These are phyloP conservation scores for Panus rudis DNA, from an alignment of 768 basidiomycete genomes.

Conservation along the genomic window DNA sequence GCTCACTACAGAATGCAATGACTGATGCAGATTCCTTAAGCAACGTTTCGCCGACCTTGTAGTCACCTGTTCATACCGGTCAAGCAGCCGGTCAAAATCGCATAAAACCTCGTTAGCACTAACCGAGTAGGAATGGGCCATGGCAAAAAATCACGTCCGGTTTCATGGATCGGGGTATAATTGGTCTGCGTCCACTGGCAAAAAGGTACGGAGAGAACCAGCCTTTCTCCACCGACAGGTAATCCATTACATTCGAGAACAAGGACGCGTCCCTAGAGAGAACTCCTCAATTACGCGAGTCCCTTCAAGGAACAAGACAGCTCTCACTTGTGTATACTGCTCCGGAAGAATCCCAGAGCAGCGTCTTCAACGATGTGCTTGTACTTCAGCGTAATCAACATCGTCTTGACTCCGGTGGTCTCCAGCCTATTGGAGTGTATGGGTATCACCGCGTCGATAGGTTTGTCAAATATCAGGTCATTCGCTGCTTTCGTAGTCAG, in stretches of 20 bases:
- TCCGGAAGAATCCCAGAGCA: conserved; percentile 52
- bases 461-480: conserved; percentile 43
- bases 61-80: conserved; percentile 39
- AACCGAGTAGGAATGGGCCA: conserved; percentile 54
- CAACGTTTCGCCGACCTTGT: conserved; percentile 50
- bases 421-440: conserved; percentile 46
- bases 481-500: conserved; percentile 42
- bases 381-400: conserved; percentile 55
- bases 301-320: neutral
- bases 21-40: conserved; percentile 49
- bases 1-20: conserved; percentile 34
- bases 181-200: conserved; percentile 50
- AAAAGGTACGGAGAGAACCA: conserved; percentile 67
- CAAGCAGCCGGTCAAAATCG: neutral
- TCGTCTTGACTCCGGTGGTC: conserved; percentile 49
- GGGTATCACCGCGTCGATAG: conserved; percentile 42
- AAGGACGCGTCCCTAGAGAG: conserved; percentile 43
- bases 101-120: conserved; percentile 4
- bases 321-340: conserved; percentile 48
- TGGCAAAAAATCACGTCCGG: conserved; percentile 63
- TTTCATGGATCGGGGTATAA: conserved; percentile 55
- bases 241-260: conserved; percentile 56
- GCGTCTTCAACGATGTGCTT: conserved; percentile 54
- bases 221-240: conserved; percentile 55
- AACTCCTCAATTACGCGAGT: conserved; percentile 2